Evolutionary conservation across 805 yeast species (phyloP).

Genomic region (Wickerhamiella lipophila): DNA sequence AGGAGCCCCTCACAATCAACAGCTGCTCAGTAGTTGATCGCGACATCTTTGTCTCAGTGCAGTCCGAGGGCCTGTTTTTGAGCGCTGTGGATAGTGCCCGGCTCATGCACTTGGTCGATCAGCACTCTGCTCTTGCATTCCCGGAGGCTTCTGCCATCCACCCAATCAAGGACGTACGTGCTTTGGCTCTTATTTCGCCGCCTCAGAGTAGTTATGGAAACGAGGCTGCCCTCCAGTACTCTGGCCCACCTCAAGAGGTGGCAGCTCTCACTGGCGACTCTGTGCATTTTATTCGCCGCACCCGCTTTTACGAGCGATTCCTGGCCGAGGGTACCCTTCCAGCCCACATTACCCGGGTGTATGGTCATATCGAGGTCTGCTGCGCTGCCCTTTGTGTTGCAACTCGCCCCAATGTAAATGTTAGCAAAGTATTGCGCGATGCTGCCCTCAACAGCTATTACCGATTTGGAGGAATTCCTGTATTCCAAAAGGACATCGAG

Average conservation of each 20-base stretch:
- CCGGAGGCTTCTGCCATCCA: constrained; percentile 36
- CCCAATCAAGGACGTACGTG: constrained; percentile 54
- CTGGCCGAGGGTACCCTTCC: constrained; percentile 55
- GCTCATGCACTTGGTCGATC: constrained; percentile 52
- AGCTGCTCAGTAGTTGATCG: constrained; percentile 8
- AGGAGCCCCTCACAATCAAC: background rate
- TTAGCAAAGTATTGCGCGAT: constrained; percentile 31
- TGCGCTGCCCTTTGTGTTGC: constrained; percentile 77
- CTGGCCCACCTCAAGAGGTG: constrained; percentile 49
- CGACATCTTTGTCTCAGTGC: constrained; percentile 43
- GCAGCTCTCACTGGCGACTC: constrained; percentile 77
- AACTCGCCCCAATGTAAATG: constrained; percentile 45
- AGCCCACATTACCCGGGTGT: constrained; percentile 51
- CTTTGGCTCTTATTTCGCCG: constrained; percentile 64
- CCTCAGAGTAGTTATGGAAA: constrained; percentile 38
- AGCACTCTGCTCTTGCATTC: constrained; percentile 26
- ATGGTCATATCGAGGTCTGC: constrained; percentile 83
- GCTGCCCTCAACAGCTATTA: constrained; percentile 19
- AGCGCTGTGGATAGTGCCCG: constrained; percentile 75
- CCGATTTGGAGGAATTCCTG: constrained; percentile 23
- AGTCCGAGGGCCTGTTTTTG: constrained; percentile 41
- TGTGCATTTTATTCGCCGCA: constrained; percentile 58
- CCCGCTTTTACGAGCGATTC: constrained; percentile 69
- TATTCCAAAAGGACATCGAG: constrained; percentile 19
- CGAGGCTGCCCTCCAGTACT: constrained; percentile 75